Percentiles rank a stretch among this genome's conserved stretches.
Conservation (phyloP, 257 asterid genomes). For the Galeopsis tetrahit region DNA sequence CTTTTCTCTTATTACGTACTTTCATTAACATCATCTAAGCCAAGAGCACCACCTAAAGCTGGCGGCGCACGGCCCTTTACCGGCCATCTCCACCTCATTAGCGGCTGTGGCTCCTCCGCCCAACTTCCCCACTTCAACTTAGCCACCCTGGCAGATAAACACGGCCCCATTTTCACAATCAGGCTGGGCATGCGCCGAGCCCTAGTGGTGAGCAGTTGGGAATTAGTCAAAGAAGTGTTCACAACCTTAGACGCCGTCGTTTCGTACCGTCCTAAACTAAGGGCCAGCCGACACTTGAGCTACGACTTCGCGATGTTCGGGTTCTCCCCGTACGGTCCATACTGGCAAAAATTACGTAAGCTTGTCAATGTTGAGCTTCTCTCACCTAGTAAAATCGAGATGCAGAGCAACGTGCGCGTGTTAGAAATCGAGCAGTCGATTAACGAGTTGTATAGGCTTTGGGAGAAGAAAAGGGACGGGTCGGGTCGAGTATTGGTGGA, state of each 20-base stretch:
- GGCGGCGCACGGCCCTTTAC: constrained; percentile 44
- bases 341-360: constrained; percentile 20
- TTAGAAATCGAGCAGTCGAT: not conserved
- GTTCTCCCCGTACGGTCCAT: constrained; percentile 27
- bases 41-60: constrained; percentile 32
- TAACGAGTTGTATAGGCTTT: not conserved
- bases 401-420: not conserved
- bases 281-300: constrained; percentile 29
- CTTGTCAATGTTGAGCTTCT: constrained; percentile 22
- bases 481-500: not conserved
- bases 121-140: constrained; percentile 26
- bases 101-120: not conserved
- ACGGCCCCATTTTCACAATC: constrained; percentile 27
- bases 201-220: constrained; percentile 36
- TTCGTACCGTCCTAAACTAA: constrained; percentile 32
- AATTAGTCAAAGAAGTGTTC: constrained; percentile 32
- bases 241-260: constrained; percentile 24
- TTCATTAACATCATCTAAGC: not conserved
- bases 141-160: constrained; percentile 33
- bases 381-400: constrained; percentile 13
- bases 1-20: not conserved
- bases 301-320: constrained; percentile 40
- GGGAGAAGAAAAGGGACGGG: not conserved
- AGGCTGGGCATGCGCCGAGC: constrained; percentile 28
- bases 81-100: constrained; percentile 36